Evolutionary conservation across 805 yeast species (phyloP).

Genomic region (Priceomyces castillae): DNA sequence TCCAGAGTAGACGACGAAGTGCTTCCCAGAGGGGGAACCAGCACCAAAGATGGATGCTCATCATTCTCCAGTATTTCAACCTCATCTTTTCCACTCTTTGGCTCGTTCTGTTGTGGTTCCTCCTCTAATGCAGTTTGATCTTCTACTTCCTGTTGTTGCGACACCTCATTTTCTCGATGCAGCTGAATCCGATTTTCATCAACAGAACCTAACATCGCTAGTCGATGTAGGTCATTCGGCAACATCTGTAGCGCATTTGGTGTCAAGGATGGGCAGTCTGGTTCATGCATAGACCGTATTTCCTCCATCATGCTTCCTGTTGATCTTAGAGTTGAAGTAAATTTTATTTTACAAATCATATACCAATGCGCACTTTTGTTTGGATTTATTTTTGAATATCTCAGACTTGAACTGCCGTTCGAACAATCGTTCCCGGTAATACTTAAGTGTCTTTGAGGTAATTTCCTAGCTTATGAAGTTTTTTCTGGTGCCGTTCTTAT

Average conservation of each 20-base stretch:
- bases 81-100: background rate
- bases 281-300: background rate
- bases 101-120: background rate
- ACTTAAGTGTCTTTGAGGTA: no score
- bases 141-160: background rate
- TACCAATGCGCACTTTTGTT: background rate
- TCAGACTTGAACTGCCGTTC: background rate
- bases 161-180: background rate
- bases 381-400: background rate
- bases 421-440: background rate
- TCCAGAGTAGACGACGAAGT: constrained; percentile 4
- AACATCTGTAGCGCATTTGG: background rate
- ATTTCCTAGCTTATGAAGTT: background rate
- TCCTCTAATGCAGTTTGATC: background rate
- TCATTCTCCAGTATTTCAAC: background rate
- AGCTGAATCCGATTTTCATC: background rate
- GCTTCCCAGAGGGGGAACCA: background rate
- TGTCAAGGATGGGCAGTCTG: background rate
- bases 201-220: background rate
- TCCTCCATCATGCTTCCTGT: background rate
- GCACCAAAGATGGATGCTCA: background rate
- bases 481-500: background rate
- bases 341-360: constrained; percentile 1
- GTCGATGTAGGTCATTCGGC: background rate
- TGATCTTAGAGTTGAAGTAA: background rate